phyloP scores from a whole-genome alignment of 805 yeast genomes.

The Sungouiella thailandica region DNA sequence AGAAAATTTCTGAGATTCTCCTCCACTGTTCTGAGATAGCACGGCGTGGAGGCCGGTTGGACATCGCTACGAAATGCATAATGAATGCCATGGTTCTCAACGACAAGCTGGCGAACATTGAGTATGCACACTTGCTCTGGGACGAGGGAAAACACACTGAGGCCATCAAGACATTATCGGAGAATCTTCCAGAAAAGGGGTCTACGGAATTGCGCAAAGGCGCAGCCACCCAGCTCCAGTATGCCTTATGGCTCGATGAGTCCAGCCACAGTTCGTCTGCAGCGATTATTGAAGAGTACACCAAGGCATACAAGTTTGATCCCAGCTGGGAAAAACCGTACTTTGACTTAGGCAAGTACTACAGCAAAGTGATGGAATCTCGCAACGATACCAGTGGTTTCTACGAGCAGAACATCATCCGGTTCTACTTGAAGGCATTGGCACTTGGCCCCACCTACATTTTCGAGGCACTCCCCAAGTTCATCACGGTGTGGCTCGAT shows the following conservation, averaged over 20 bases:
- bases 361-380: constrained; percentile 70
- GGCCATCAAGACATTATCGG: constrained; percentile 64
- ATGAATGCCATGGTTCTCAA: constrained; percentile 50
- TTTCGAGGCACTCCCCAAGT: constrained; percentile 82
- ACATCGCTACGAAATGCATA: constrained; percentile 65
- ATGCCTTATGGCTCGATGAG: constrained; percentile 82
- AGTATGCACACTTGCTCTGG: constrained; percentile 83
- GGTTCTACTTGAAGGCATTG: constrained; percentile 54
- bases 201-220: constrained; percentile 14
- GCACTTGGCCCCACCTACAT: constrained; percentile 60
- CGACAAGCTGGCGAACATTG: constrained; percentile 53
- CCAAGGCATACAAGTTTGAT: constrained; percentile 50
- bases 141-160: constrained; percentile 81
- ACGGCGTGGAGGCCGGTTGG: constrained; percentile 62
- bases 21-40: constrained; percentile 60
- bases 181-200: constrained; percentile 25
- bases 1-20: constrained; percentile 45
- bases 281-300: constrained; percentile 67
- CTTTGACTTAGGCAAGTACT: constrained; percentile 75
- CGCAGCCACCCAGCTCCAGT: constrained; percentile 59
- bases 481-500: constrained; percentile 89
- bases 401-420: constrained; percentile 51
- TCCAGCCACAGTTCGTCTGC: constrained; percentile 80
- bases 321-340: constrained; percentile 71
- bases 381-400: constrained; percentile 47